Percentiles rank a stretch among this genome's conserved stretches.
These are phyloP conservation scores for Diplodia mutila DNA, from an alignment of 2,329 filamentous ascomycete species.

Conservation along the genomic window DNA sequence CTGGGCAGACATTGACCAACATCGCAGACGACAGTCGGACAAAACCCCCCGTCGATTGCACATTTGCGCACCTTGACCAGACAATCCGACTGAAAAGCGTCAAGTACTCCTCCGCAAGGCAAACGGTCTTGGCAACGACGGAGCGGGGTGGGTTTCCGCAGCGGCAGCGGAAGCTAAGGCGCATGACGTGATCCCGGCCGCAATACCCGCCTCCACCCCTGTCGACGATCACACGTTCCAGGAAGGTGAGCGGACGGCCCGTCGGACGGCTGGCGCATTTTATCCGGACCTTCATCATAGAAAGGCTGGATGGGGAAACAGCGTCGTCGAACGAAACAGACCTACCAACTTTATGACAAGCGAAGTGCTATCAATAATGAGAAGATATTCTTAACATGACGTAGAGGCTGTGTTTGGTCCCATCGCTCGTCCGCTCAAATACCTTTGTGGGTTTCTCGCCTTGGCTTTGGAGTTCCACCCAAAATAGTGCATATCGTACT, in stretches of 20 bases:
- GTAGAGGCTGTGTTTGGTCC: background rate
- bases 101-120: background rate
- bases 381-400: background rate
- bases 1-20: no score
- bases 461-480: background rate
- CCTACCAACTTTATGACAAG: background rate
- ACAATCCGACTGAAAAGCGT: background rate
- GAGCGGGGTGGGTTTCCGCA: background rate
- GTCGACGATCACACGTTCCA: background rate
- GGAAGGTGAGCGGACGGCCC: background rate
- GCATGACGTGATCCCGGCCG: constrained; percentile 1
- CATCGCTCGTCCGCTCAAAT: background rate
- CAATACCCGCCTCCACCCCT: background rate
- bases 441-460: background rate
- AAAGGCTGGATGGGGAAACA: background rate
- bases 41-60: background rate
- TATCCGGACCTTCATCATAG: background rate
- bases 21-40: no score
- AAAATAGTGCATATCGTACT: background rate
- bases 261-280: background rate
- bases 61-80: background rate
- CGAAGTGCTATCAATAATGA: background rate
- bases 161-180: background rate
- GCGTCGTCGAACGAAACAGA: background rate
- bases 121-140: background rate